These are phyloP conservation scores for Pseudonectria buxi DNA, from an alignment of 2,329 filamentous ascomycete genomes.

Conservation along the genomic window DNA sequence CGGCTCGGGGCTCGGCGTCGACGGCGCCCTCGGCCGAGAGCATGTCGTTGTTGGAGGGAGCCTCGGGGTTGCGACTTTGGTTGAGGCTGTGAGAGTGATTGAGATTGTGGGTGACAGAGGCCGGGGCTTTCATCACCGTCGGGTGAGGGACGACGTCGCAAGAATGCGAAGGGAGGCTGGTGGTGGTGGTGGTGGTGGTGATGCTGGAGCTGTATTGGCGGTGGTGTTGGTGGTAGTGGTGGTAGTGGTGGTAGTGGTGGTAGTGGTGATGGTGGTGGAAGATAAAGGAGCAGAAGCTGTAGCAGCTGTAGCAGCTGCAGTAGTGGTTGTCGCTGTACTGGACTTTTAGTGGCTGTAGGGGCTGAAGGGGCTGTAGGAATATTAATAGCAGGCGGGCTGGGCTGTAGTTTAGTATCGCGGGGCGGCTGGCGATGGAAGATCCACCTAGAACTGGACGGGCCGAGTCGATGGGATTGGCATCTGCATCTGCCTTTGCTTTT, in stretches of 20 bases:
- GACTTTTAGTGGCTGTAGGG: too few relatives aligned
- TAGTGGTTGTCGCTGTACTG: too few relatives aligned
- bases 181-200: constrained; percentile 2
- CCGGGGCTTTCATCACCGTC: constrained; percentile 76
- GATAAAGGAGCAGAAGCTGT: neutral
- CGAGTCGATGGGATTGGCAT: too few relatives aligned
- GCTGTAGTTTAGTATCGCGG: too few relatives aligned
- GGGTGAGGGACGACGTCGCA: constrained; percentile 64
- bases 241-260: too few relatives aligned
- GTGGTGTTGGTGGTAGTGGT: constrained; percentile 6
- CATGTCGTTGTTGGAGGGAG: constrained; percentile 56
- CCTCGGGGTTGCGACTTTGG: constrained; percentile 54
- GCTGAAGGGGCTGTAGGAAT: too few relatives aligned
- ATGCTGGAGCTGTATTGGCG: constrained; percentile 4
- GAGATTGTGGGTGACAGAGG: constrained; percentile 53
- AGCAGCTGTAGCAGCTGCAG: too few relatives aligned
- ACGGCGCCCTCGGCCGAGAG: constrained; percentile 38
- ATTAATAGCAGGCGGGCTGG: too few relatives aligned
- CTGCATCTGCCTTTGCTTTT: too few relatives aligned
- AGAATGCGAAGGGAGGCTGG: constrained; percentile 40
- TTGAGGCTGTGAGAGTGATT: too few relatives aligned
- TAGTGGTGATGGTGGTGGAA: neutral
- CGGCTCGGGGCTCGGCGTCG: constrained; percentile 26
- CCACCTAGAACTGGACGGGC: constrained; percentile 22
- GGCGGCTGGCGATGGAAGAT: constrained; percentile 11